Evolutionary conservation across 2,329 filamentous ascomycete species (phyloP).

Genomic region (Malbranchea zuffiana): DNA sequence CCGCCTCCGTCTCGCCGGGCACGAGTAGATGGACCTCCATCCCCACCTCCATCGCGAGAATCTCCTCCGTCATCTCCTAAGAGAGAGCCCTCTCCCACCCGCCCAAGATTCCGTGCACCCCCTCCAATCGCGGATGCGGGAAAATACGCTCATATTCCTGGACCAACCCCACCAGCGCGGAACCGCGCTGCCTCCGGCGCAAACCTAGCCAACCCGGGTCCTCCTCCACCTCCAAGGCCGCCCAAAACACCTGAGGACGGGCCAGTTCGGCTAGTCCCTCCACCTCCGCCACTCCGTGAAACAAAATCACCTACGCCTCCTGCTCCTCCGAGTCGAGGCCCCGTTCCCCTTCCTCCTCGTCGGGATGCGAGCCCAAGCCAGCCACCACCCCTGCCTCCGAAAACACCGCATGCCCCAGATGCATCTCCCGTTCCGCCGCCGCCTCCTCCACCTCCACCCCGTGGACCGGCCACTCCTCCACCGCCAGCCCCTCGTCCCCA

Average conservation of each 20-base stretch:
- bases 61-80: slow-evolving; percentile 51
- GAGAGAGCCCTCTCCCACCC: slow-evolving; percentile 59
- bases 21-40: slow-evolving; percentile 30
- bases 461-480: slow-evolving; percentile 20
- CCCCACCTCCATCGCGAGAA: slow-evolving; percentile 29
- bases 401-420: slow-evolving; percentile 39
- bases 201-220: slow-evolving; percentile 43
- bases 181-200: slow-evolving; percentile 40
- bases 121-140: slow-evolving; percentile 84
- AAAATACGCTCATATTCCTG: slow-evolving; percentile 57
- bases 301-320: slow-evolving; percentile 53
- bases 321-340: slow-evolving; percentile 60
- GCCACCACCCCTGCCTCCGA: slow-evolving; percentile 34
- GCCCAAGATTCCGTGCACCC: slow-evolving; percentile 68
- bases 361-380: slow-evolving; percentile 40
- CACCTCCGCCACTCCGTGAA: slow-evolving; percentile 65
- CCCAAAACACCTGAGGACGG: slow-evolving; percentile 58
- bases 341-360: slow-evolving; percentile 60
- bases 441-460: slow-evolving; percentile 37
- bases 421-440: slow-evolving; percentile 41
- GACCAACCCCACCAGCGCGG: slow-evolving; percentile 38
- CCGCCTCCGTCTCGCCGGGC: slow-evolving; percentile 43
- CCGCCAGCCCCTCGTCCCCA: slow-evolving; percentile 25
- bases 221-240: slow-evolving; percentile 51
- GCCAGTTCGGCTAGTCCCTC: slow-evolving; percentile 58